phyloP scores from a whole-genome alignment of 768 basidiomycete genomes.

The Panaeolus cyanescens region DNA sequence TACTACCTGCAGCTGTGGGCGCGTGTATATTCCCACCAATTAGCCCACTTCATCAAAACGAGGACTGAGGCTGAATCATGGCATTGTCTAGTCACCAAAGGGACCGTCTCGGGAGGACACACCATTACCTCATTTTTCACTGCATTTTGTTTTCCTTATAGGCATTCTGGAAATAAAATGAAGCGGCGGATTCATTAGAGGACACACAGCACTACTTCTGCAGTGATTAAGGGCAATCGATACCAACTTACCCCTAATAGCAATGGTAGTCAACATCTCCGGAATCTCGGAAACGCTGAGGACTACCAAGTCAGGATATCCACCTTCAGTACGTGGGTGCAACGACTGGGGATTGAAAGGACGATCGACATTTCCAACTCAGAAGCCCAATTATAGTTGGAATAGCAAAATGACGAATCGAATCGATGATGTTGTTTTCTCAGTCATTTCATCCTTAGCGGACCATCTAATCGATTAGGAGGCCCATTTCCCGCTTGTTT shows the following conservation, averaged over 20 bases:
- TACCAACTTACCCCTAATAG: neutral
- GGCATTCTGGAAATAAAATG: neutral
- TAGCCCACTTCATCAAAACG: neutral
- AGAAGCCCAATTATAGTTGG: neutral
- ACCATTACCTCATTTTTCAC: neutral
- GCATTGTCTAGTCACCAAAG: neutral
- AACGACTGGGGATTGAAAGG: neutral
- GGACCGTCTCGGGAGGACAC: neutral
- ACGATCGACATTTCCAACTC: neutral
- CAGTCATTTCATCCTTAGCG: neutral
- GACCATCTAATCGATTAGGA: neutral
- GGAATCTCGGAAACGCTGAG: conserved; percentile 1
- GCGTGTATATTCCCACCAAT: neutral
- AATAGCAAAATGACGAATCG: neutral
- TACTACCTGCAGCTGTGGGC: neutral
- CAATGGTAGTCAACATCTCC: neutral
- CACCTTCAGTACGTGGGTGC: neutral
- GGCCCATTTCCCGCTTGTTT: neutral
- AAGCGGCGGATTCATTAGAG: neutral
- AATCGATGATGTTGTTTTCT: neutral
- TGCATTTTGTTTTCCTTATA: neutral
- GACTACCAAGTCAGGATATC: neutral
- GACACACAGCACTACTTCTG: neutral
- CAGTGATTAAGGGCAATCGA: conserved; percentile 1
- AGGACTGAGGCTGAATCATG: neutral